These are phyloP conservation scores for Diplodia sapinea DNA, from an alignment of 2,329 filamentous ascomycete species.

Conservation along the genomic window DNA sequence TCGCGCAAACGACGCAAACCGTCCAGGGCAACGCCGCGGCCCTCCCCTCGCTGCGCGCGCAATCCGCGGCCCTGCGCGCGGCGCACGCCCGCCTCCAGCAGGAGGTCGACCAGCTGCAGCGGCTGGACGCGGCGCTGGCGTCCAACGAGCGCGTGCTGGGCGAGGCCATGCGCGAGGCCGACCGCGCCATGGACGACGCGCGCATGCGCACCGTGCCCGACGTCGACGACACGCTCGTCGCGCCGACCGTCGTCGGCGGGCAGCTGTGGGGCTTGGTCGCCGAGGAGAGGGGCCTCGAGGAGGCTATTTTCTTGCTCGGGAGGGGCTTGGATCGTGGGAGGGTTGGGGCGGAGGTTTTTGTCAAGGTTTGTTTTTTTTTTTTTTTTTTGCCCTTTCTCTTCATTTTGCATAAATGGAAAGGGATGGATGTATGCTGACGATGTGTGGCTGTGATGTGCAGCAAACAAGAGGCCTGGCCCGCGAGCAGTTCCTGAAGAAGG, in stretches of 20 bases:
- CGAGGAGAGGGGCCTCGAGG: conserved; percentile 84
- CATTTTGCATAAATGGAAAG: too few relatives aligned
- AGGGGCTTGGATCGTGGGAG: conserved; percentile 75
- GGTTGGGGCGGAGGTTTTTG: conserved; percentile 74
- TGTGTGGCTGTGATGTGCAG: conserved; percentile 35
- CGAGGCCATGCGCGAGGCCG: conserved; percentile 77
- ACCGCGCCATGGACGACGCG: conserved; percentile 76
- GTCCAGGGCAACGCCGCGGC: conserved; percentile 75
- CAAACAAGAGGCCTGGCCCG: conserved; percentile 73
- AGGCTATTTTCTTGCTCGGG: conserved; percentile 83
- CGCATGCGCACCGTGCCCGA: conserved; percentile 69
- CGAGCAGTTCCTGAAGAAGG: conserved; percentile 86
- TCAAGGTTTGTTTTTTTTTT: conserved; percentile 61
- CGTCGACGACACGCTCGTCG: conserved; percentile 91
- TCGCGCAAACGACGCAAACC: conserved; percentile 70
- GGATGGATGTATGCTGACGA: conserved; percentile 8
- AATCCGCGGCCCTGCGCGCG: conserved; percentile 75
- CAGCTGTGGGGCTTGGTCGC: conserved; percentile 89
- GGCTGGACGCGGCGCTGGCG: conserved; percentile 72
- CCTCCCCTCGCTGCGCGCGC: conserved; percentile 76
- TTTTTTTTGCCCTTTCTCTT: background rate
- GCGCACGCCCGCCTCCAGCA: conserved; percentile 73
- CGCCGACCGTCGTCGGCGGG: conserved; percentile 88
- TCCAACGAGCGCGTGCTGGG: conserved; percentile 81
- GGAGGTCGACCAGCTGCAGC: conserved; percentile 73